Conservation (phyloP, 2,329 filamentous ascomycete species). For the Pseudogymnoascus sp. region DNA sequence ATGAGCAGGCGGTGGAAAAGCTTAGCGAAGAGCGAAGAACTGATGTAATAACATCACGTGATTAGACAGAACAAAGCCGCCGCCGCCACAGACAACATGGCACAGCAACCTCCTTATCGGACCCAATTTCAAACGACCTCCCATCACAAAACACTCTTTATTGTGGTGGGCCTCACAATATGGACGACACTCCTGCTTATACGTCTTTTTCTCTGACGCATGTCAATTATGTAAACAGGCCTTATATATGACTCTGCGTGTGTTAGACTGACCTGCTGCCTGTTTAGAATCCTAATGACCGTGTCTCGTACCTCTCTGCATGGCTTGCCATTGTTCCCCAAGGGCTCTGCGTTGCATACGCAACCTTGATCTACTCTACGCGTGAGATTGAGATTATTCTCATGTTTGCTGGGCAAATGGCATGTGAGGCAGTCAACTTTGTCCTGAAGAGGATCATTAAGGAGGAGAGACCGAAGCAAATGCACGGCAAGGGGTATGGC, state of each 20-base stretch:
- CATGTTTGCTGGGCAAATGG: constrained; percentile 87
- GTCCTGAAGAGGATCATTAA: constrained; percentile 82
- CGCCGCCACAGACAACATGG: neutral
- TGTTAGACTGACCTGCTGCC: neutral
- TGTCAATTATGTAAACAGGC: constrained; percentile 79
- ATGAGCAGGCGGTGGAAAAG: constrained; percentile 13
- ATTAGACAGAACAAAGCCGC: neutral
- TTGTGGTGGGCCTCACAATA: constrained; percentile 14
- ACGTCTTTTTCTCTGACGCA: constrained; percentile 91
- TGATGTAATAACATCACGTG: constrained; percentile 10
- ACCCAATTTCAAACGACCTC: neutral
- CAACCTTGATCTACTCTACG: constrained; percentile 80
- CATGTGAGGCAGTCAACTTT: constrained; percentile 88
- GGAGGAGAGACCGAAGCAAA: constrained; percentile 78
- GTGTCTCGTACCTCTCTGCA: constrained; percentile 77
- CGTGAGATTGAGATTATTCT: constrained; percentile 83
- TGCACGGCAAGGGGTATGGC: constrained; percentile 86
- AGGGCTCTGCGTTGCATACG: constrained; percentile 82
- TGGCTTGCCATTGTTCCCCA: constrained; percentile 93
- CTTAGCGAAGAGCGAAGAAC: constrained; percentile 12
- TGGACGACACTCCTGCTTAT: constrained; percentile 47
- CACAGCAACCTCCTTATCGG: neutral
- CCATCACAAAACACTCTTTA: neutral
- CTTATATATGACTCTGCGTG: constrained; percentile 9
- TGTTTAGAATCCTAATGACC: constrained; percentile 72